phyloP scores from a whole-genome alignment of 805 yeast species.

The Saturnispora galanensis region DNA sequence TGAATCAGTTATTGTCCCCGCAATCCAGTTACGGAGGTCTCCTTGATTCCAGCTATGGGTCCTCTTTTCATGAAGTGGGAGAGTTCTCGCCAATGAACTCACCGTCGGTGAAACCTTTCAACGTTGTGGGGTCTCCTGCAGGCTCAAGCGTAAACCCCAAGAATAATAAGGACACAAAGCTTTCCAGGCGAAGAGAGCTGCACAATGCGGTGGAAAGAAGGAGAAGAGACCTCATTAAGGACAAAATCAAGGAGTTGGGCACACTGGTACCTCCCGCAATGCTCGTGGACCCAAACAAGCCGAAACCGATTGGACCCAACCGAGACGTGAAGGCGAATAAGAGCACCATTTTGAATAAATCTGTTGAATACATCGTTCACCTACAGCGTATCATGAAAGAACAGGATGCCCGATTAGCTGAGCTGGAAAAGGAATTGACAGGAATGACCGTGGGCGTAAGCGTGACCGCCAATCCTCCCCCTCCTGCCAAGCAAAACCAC shows the following conservation, averaged over 20 bases:
- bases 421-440: conserved; percentile 24
- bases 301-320: conserved; percentile 19
- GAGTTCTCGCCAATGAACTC: conserved; percentile 28
- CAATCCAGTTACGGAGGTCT: conserved; percentile 26
- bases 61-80: conserved; percentile 24
- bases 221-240: conserved; percentile 84
- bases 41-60: conserved; percentile 29
- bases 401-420: conserved; percentile 41
- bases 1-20: conserved; percentile 27
- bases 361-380: conserved; percentile 72
- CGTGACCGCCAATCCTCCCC: not conserved
- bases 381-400: conserved; percentile 48
- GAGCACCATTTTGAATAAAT: conserved; percentile 61
- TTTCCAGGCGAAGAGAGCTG: conserved; percentile 72
- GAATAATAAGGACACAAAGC: conserved; percentile 53
- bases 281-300: conserved; percentile 31
- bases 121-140: conserved; percentile 25
- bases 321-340: conserved; percentile 76
- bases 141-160: conserved; percentile 28
- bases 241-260: conserved; percentile 77
- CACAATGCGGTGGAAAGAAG: conserved; percentile 93
- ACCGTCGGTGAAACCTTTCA: conserved; percentile 23
- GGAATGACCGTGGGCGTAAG: conserved; percentile 3
- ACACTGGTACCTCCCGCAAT: conserved; percentile 70
- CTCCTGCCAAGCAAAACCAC: not conserved